Conservation (phyloP, 768 basidiomycete genomes). For the Guyanaporus albipodus region DNA sequence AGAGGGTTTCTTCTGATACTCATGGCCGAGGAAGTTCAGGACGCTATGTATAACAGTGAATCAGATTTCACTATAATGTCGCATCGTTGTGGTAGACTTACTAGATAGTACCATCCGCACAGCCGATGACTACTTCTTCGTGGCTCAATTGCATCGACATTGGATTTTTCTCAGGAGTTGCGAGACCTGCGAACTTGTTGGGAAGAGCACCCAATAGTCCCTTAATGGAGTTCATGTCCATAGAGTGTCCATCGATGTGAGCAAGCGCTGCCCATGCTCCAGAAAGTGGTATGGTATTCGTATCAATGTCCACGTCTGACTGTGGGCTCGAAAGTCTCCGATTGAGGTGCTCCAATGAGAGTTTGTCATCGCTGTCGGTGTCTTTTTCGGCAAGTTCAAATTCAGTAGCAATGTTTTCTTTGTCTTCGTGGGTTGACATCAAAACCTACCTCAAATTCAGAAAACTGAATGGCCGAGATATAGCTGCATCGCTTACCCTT, state of each 20-base stretch:
- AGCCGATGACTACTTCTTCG: constrained; percentile 88
- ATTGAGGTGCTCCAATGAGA: constrained; percentile 9
- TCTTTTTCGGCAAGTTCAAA: constrained; percentile 23
- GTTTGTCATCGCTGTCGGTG: not conserved
- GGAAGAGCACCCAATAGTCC: constrained; percentile 64
- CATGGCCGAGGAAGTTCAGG: constrained; percentile 60
- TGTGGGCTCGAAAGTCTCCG: constrained; percentile 18
- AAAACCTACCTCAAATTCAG: constrained; percentile 51
- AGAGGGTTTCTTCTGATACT: constrained; percentile 37
- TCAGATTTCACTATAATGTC: constrained; percentile 8
- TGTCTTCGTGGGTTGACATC: constrained; percentile 77
- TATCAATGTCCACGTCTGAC: constrained; percentile 57
- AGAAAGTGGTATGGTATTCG: constrained; percentile 57
- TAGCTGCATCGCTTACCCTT: constrained; percentile 47
- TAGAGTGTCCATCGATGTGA: constrained; percentile 30
- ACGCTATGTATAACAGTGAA: constrained; percentile 35
- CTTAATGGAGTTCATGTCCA: constrained; percentile 36
- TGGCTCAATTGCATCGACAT: constrained; percentile 93
- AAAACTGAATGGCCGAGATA: not conserved
- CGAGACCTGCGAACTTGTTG: constrained; percentile 68
- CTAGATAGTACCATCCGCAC: constrained; percentile 91
- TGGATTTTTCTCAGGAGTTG: constrained; percentile 88
- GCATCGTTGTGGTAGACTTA: constrained; percentile 36
- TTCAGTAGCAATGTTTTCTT: constrained; percentile 28
- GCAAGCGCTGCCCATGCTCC: constrained; percentile 78